Base-by-base conservation (phyloP, 345 rosid genomes). In the Pseudoturritis turrita region DNA sequence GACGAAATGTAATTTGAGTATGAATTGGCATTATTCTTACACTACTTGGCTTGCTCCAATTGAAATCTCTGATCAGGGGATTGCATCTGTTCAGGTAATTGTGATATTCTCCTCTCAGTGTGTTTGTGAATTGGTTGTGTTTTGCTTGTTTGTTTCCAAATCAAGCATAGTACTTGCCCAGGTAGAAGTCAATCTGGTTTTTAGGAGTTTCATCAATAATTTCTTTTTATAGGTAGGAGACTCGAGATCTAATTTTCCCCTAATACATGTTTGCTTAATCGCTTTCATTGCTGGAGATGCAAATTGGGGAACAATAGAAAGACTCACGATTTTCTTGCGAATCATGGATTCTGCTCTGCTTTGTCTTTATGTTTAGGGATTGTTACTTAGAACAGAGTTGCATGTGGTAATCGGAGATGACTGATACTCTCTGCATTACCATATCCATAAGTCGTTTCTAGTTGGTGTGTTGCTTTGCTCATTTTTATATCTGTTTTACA, bases 61-160 rank as follows among this genome's bases (percentile, higher is more conserved):
- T 21, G 86, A 87, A 58, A 80, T 95, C 63, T 77, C 85, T 71
- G 99, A 95, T 77, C 39, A 68, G 37, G 99, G 99, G 14, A 65
- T 52, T 3, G 99, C 99, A 72, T 85, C 87, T 68, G 96, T 95
- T 83, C 79, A 87, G 99, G 99, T 95, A 81, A 71, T 14, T 22
- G n/a, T n/a, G n/a, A n/a, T n/a, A n/a, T n/a, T n/a, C n/a, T n/a
- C n/a, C n/a, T n/a, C n/a, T n/a, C n/a, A n/a, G n/a, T n/a, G n/a
- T n/a, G n/a, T n/a, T n/a, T n/a, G n/a, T n/a, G n/a, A n/a, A n/a
- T n/a, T n/a, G n/a, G n/a, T n/a, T n/a, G n/a, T n/a, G n/a, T n/a
- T n/a, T n/a, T n/a, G n/a, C n/a, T n/a, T n/a, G n/a, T n/a, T n/a
- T n/a, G n/a, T n/a, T n/a, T n/a, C n/a, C n/a, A n/a, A n/a, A n/a